Evolutionary conservation across 495 filamentous ascomycete genomes (phyloP).

Genomic region (Friedmanniomyces endolithicus): DNA sequence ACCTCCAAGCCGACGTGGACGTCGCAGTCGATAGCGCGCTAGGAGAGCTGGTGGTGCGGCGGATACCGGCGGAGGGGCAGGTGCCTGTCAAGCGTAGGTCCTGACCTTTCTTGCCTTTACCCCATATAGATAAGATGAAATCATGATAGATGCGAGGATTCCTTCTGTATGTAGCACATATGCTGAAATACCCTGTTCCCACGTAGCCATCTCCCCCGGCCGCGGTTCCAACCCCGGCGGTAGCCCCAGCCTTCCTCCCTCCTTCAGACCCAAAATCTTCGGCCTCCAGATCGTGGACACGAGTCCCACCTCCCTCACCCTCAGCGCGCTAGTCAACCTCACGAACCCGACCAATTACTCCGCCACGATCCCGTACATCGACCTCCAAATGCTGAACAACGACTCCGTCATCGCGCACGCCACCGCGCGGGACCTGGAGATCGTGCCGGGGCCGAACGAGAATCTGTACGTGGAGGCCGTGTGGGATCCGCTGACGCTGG

Average conservation of each 20-base stretch:
- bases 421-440: constrained; percentile 43
- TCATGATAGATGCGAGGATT: no score
- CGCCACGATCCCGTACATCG: constrained; percentile 63
- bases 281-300: constrained; percentile 57
- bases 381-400: constrained; percentile 63
- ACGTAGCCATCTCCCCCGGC: constrained; percentile 32
- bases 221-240: constrained; percentile 21
- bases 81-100: constrained; percentile 73
- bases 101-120: constrained; percentile 25
- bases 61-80: constrained; percentile 72
- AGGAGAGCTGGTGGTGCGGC: constrained; percentile 63
- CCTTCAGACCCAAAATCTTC: constrained; percentile 48
- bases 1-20: constrained; percentile 70
- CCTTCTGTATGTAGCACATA: constrained; percentile 13
- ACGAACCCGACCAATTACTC: constrained; percentile 85
- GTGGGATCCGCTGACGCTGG: constrained; percentile 56
- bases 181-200: constrained; percentile 21
- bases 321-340: constrained; percentile 60
- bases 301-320: constrained; percentile 49
- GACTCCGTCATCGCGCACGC: constrained; percentile 62
- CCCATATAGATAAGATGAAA: constrained; percentile 14
- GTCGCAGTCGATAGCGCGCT: constrained; percentile 66
- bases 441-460: constrained; percentile 59
- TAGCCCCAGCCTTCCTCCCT: constrained; percentile 9
- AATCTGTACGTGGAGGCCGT: constrained; percentile 53